Evolutionary conservation across 495 filamentous ascomycete species (phyloP).

Genomic region (Evernia prunastri): DNA sequence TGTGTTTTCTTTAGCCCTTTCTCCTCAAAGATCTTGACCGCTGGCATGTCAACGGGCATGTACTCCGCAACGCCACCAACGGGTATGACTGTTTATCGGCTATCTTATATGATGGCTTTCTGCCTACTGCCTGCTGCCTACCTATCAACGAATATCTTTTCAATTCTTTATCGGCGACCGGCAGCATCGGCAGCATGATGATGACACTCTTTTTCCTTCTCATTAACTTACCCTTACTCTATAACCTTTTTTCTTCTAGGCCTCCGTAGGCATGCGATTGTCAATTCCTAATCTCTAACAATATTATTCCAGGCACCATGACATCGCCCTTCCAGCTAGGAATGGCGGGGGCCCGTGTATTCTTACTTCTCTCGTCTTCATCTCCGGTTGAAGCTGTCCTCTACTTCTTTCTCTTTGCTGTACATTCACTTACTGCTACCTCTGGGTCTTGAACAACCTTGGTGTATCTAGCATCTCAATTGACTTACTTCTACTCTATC

Average conservation of each 20-base stretch:
- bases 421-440: too few relatives aligned
- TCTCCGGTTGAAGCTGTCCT: not conserved
- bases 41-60: too few relatives aligned
- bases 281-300: not conserved
- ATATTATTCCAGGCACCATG: not conserved
- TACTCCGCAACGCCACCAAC: not conserved
- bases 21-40: too few relatives aligned
- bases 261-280: not conserved
- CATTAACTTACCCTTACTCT: not conserved
- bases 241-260: constrained; percentile 1
- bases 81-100: too few relatives aligned
- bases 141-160: not conserved
- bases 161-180: not conserved
- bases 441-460: not conserved
- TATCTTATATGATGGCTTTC: too few relatives aligned
- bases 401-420: not conserved
- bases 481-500: not conserved
- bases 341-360: constrained; percentile 9
- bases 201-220: not conserved
- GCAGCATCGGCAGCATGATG: not conserved
- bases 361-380: not conserved
- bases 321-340: not conserved
- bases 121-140: too few relatives aligned
- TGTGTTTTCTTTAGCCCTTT: too few relatives aligned
- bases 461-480: constrained; percentile 1